Percentiles rank a stretch among this genome's conserved stretches.
Conservation (phyloP, 371 early-diverging fungal genomes). For the Apophysomyces ossiformis region DNA sequence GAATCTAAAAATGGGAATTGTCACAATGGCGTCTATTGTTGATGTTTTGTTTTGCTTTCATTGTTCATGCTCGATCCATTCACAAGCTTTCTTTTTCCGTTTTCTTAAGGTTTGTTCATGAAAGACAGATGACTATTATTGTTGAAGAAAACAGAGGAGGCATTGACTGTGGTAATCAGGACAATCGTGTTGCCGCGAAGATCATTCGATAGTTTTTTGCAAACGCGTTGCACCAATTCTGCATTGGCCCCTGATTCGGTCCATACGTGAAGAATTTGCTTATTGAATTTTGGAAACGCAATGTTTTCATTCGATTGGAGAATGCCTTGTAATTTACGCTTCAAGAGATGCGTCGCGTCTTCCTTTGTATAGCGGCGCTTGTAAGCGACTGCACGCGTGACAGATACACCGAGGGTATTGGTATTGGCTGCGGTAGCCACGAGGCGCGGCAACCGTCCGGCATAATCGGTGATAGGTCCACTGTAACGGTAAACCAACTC, state of each 20-base stretch:
- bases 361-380: conserved; percentile 38
- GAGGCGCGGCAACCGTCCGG: conserved; percentile 28
- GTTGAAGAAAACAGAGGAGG: conserved; percentile 5
- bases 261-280: conserved; percentile 65
- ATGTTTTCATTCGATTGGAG: conserved; percentile 42
- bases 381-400: conserved; percentile 59
- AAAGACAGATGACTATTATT: not conserved
- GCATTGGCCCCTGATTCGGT: conserved; percentile 50
- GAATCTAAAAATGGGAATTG: too few relatives aligned
- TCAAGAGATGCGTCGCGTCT: conserved; percentile 49
- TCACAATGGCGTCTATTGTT: too few relatives aligned
- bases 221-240: conserved; percentile 21
- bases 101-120: not conserved
- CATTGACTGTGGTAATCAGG: conserved; percentile 34
- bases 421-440: not conserved
- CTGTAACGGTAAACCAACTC: conserved; percentile 48
- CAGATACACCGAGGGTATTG: conserved; percentile 52
- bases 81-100: not conserved
- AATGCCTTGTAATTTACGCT: conserved; percentile 52
- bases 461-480: conserved; percentile 63
- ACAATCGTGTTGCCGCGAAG: conserved; percentile 28
- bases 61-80: too few relatives aligned
- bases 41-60: too few relatives aligned
- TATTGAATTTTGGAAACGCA: conserved; percentile 41
- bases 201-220: conserved; percentile 14